Base-by-base conservation (phyloP, 140 eudicot species). In the Flaveria floridana region DNA sequence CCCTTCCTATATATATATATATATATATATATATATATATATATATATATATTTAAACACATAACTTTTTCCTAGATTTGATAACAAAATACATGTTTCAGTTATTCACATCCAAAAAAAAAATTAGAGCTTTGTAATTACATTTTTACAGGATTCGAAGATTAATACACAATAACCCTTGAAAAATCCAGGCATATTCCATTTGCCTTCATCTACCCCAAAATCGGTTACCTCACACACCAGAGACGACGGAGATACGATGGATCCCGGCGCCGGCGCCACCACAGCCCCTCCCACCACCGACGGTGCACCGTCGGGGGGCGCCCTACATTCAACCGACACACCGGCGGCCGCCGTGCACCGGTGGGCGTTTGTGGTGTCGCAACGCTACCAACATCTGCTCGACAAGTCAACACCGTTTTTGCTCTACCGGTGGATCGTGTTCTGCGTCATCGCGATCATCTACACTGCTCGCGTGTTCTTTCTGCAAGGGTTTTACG, bases 401-500 rank as follows among this genome's bases (percentile, higher is more conserved):
- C 90, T 88, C n/a, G 95, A 88, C 86, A 88, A 88, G 84, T 84
- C 95, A 50, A 86, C 91, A 48, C 91, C 91, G 12, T 83, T 74
- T 78, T 47, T 88, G 19, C 83, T 88, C 55, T 74, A 80, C 85
- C 90, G 95, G 13, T 88, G 95, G 95, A 79, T 88, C 87, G 76
- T 52, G 0, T 75, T 82, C 71, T 50, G 52, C 18, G 66, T 68
- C 64, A 68, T 86, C 78, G 87, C 83, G 3, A 16, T 77, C 66
- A 56, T 83, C 71, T 88, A 88, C 58, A 76, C 63, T 26, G 3
- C 84, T 1, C 88, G 95, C 42, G 85, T 88, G 57, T 65, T 79
- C 77, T 79, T 71, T 1, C 77, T 88, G 52, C 95, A 88, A 70
- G 95, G 95, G 61, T 88, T 86, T 83, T 86, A 88, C 58, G 84